These are phyloP conservation scores for Teratosphaeria gauchensis DNA, from an alignment of 2,329 filamentous ascomycete species.

Conservation along the genomic window DNA sequence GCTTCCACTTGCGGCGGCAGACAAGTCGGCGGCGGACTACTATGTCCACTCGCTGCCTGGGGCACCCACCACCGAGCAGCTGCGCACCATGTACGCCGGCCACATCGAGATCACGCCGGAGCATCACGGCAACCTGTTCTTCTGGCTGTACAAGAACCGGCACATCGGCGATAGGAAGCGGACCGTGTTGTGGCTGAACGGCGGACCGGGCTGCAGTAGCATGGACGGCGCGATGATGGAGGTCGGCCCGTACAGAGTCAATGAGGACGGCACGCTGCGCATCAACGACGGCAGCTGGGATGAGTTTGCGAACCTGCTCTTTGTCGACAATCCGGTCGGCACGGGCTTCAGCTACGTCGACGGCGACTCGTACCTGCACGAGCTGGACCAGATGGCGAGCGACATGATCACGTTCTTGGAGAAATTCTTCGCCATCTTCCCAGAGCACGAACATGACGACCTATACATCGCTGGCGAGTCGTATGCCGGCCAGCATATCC, in stretches of 20 bases:
- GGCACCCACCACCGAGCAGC: conserved; percentile 53
- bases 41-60: conserved; percentile 81
- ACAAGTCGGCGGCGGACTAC: conserved; percentile 70
- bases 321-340: conserved; percentile 94
- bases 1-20: conserved; percentile 9
- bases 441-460: conserved; percentile 84
- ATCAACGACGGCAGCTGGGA: conserved; percentile 97
- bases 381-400: conserved; percentile 77
- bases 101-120: conserved; percentile 84
- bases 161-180: conserved; percentile 88
- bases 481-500: conserved; percentile 93
- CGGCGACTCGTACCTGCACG: conserved; percentile 74
- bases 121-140: conserved; percentile 89
- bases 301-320: conserved; percentile 93
- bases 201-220: conserved; percentile 91
- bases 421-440: conserved; percentile 84
- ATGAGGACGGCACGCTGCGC: conserved; percentile 58
- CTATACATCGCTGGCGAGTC: conserved; percentile 93
- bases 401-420: conserved; percentile 85
- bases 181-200: conserved; percentile 94
- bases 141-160: conserved; percentile 94
- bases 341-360: conserved; percentile 95
- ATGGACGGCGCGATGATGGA: conserved; percentile 97
- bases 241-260: conserved; percentile 82
- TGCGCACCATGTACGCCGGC: conserved; percentile 96